These are phyloP conservation scores for Camellia lanceoleosa DNA, from an alignment of 148 eudicot genomes.

Conservation along the genomic window DNA sequence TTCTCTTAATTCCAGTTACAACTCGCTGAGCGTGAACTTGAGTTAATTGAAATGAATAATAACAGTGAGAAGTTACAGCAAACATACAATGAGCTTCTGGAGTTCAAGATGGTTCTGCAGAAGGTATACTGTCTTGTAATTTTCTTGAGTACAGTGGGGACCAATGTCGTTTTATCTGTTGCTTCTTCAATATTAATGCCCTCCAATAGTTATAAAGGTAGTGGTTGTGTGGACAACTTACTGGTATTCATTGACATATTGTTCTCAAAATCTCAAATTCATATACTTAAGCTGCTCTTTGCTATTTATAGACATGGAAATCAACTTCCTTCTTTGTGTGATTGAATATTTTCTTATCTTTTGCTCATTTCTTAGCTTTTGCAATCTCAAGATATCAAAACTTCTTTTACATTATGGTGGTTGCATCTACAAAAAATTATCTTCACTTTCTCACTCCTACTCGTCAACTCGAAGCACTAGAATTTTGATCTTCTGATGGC, in stretches of 20 bases:
- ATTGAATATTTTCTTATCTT: conserved; percentile 4
- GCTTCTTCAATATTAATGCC: background rate
- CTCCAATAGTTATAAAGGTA: background rate
- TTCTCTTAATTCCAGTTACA: conserved; percentile 49
- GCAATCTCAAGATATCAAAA: background rate
- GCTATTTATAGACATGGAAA: background rate
- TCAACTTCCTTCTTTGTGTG: background rate
- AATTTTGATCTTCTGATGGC: background rate
- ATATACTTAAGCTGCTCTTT: background rate
- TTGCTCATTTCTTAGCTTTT: background rate
- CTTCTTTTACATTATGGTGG: too few species aligned
- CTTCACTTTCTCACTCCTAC: background rate
- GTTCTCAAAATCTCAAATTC: background rate
- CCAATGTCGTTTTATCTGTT: background rate
- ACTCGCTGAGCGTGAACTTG: conserved; percentile 91
- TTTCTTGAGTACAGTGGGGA: background rate
- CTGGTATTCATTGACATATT: background rate
- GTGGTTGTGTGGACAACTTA: background rate
- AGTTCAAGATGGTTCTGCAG: conserved; percentile 92
- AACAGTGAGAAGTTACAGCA: conserved; percentile 82
- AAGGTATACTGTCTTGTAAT: conserved; percentile 50
- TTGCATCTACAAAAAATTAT: background rate
- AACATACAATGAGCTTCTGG: conserved; percentile 82
- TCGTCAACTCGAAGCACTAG: background rate
- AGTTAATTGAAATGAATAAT: conserved; percentile 84